These are phyloP conservation scores for Fistulifera solaris DNA, from an alignment of 108 stramenopile species.

Conservation along the genomic window DNA sequence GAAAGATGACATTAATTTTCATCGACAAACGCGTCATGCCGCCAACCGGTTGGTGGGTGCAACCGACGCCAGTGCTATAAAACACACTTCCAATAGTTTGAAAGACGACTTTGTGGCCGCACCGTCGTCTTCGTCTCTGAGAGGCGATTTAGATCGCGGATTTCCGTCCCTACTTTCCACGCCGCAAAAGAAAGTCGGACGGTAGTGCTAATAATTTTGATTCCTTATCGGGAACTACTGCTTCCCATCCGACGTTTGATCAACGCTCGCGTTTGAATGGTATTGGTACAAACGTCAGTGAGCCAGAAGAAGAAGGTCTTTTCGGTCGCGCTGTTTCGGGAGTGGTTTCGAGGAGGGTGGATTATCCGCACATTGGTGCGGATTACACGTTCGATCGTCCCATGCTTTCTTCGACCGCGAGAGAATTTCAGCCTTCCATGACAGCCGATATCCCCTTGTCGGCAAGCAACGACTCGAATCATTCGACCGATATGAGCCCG, in stretches of 20 bases:
- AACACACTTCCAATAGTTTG: too few species aligned
- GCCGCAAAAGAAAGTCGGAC: neutral
- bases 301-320: neutral
- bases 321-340: conserved; percentile 1
- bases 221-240: too few species aligned
- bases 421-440: too few species aligned
- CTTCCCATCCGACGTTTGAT: too few species aligned
- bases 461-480: neutral
- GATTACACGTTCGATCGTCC: too few species aligned
- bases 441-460: too few species aligned
- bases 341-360: neutral
- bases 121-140: conserved; percentile 5
- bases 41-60: conserved; percentile 23
- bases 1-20: conserved; percentile 44
- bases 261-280: neutral
- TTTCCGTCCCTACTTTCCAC: conserved; percentile 4
- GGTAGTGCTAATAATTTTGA: neutral
- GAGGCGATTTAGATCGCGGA: conserved; percentile 3
- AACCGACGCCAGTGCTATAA: neutral
- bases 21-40: conserved; percentile 62
- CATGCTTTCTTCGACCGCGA: too few species aligned
- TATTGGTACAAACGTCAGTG: conserved; percentile 3
- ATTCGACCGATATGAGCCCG: neutral
- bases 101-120: conserved; percentile 20
- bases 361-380: too few species aligned